Conservation (phyloP, 2,329 filamentous ascomycete species). For the Neospermospora avenae region DNA sequence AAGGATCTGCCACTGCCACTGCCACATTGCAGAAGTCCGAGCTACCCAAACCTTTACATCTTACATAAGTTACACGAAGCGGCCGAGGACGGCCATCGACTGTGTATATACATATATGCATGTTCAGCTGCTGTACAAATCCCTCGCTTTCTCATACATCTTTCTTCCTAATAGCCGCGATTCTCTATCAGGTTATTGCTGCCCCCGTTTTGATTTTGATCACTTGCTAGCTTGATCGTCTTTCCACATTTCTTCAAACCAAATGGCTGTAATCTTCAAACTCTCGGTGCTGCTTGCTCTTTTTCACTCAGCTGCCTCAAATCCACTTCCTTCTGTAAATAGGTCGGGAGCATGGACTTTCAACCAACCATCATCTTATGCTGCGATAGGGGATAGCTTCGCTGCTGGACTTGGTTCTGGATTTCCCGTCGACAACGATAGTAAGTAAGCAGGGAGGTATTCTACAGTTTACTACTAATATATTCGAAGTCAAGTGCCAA, state of each 20-base stretch:
- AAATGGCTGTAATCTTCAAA: background rate
- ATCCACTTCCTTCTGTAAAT: background rate
- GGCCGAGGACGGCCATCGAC: background rate
- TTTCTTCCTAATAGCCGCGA: background rate
- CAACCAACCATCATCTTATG: background rate
- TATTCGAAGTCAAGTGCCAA: background rate
- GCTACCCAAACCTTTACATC: background rate
- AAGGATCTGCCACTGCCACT: background rate
- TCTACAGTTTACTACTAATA: background rate
- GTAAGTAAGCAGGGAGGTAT: background rate
- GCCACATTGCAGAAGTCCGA: background rate
- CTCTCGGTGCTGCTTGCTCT: background rate
- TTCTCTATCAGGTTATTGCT: background rate
- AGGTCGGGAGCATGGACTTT: background rate
- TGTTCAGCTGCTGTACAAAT: background rate
- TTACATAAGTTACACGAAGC: background rate
- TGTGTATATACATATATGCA: background rate
- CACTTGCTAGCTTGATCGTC: no score
- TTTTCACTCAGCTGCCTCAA: background rate
- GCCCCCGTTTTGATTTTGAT: background rate
- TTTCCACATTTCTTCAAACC: background rate
- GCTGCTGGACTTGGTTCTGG: constrained; percentile 2
- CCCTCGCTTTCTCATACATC: background rate
- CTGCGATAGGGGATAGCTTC: constrained; percentile 5
- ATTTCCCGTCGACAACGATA: background rate